Percentiles rank a stretch among this genome's conserved stretches.
Evolutionary conservation across 352 stramenopile genomes (phyloP).

Genomic region (Globisporangium camurandrum): DNA sequence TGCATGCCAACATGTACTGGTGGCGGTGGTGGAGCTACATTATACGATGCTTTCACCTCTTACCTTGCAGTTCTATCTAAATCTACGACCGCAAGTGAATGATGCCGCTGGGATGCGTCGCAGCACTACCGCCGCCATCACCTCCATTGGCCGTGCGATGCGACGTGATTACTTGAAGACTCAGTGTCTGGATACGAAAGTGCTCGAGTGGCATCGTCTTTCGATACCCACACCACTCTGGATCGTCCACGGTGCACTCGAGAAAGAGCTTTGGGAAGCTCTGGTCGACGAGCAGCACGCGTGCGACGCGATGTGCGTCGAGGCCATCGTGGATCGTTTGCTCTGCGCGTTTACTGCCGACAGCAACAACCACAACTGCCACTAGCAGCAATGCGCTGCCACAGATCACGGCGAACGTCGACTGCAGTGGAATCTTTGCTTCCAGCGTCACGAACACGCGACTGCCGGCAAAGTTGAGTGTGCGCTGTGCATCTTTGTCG

Average conservation of each 20-base stretch:
- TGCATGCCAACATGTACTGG: too few relatives aligned
- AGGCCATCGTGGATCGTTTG: conserved; percentile 14
- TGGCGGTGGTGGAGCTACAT: too few relatives aligned
- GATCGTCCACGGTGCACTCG: conserved; percentile 24
- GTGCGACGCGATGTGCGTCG: conserved; percentile 27
- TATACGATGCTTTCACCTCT: background rate
- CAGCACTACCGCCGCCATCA: too few relatives aligned
- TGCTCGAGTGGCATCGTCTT: conserved; percentile 14
- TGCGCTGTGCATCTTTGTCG: background rate
- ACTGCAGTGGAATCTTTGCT: conserved; percentile 27
- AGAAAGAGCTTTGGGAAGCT: conserved; percentile 28
- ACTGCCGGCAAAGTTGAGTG: conserved; percentile 30
- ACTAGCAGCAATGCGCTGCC: conserved; percentile 15
- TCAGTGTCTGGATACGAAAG: conserved; percentile 22
- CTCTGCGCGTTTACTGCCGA: conserved; percentile 16
- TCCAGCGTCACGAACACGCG: conserved; percentile 21
- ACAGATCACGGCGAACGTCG: conserved; percentile 21
- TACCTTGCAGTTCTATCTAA: background rate
- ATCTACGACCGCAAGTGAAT: conserved; percentile 3
- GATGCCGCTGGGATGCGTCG: conserved; percentile 3
- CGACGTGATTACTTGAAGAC: conserved; percentile 21
- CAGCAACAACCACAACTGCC: conserved; percentile 8
- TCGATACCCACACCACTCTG: background rate
- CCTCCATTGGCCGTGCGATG: background rate
- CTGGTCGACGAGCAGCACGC: conserved; percentile 28